Percentiles rank a stretch among this genome's conserved stretches.
phyloP scores from a whole-genome alignment of 148 eudicot genomes.

The Polygonum aviculare region DNA sequence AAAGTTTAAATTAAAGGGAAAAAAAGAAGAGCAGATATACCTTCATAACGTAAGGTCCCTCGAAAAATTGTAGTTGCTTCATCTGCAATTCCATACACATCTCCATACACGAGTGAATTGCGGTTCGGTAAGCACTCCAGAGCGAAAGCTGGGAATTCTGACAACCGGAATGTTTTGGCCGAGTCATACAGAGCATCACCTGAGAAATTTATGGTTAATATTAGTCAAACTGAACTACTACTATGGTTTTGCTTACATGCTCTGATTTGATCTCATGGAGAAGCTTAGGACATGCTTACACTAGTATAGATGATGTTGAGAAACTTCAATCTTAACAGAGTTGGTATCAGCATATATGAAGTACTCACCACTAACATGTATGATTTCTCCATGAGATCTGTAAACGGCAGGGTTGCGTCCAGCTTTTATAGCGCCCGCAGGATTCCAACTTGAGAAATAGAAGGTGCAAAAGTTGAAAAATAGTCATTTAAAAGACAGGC shows the following conservation, averaged over 20 bases:
- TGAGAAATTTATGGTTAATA: conserved; percentile 25
- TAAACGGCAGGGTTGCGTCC: conserved; percentile 94
- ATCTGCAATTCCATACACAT: conserved; percentile 59
- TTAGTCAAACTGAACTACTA: neutral
- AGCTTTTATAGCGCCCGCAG: conserved; percentile 89
- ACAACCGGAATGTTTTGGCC: conserved; percentile 57
- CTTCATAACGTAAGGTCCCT: conserved; percentile 96
- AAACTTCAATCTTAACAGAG: neutral
- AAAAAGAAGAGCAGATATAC: conserved; percentile 13
- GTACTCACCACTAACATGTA: conserved; percentile 71
- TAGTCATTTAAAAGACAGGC: neutral
- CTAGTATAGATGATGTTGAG: neutral
- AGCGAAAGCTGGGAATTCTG: conserved; percentile 91
- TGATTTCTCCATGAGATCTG: conserved; percentile 49
- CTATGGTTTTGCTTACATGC: neutral
- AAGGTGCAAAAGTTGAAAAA: neutral
- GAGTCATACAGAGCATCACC: conserved; percentile 85
- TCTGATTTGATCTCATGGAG: neutral
- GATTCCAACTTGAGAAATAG: conserved; percentile 67
- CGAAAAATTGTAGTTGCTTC: conserved; percentile 91
- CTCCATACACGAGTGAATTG: conserved; percentile 76
- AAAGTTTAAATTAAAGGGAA: neutral
- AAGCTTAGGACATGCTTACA: no score
- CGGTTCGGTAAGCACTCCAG: conserved; percentile 96
- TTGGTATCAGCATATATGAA: neutral